phyloP scores from a whole-genome alignment of 176 grass and related monocot species.

The Hordeum vulgare region DNA sequence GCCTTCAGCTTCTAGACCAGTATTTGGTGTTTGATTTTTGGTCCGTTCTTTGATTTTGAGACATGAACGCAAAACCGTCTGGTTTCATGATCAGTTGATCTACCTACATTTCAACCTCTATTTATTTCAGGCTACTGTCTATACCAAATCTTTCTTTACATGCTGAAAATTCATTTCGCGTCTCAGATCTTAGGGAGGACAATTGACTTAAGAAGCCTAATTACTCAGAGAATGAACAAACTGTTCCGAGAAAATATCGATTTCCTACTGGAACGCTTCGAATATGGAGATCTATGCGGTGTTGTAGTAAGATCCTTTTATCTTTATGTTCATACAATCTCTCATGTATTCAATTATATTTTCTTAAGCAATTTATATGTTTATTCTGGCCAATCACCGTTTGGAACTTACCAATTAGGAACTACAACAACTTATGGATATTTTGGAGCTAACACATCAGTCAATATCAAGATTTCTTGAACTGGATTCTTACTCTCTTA shows the following conservation, averaged over 20 bases:
- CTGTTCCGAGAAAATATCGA: conserved; percentile 97
- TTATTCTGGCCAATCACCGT: background rate
- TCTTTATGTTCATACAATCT: conserved; percentile 11
- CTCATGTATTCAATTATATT: background rate
- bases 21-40: background rate
- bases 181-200: conserved; percentile 82
- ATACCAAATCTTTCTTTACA: background rate
- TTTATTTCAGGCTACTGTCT: background rate
- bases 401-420: conserved; percentile 45
- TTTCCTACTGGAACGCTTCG: conserved; percentile 81
- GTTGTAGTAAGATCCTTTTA: conserved; percentile 67
- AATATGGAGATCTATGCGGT: conserved; percentile 80
- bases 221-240: conserved; percentile 96
- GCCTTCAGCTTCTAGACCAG: background rate
- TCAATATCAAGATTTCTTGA: conserved; percentile 88
- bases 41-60: background rate
- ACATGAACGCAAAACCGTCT: background rate
- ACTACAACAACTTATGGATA: conserved; percentile 84
- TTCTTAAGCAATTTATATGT: conserved; percentile 9
- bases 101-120: background rate
- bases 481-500: conserved; percentile 86
- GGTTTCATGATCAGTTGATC: conserved; percentile 3
- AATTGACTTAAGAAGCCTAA: conserved; percentile 91
- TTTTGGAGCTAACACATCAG: conserved; percentile 92
- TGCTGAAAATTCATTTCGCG: conserved; percentile 20